phyloP scores from a whole-genome alignment of 306 rosid genomes.

The Cicer bijugum region DNA sequence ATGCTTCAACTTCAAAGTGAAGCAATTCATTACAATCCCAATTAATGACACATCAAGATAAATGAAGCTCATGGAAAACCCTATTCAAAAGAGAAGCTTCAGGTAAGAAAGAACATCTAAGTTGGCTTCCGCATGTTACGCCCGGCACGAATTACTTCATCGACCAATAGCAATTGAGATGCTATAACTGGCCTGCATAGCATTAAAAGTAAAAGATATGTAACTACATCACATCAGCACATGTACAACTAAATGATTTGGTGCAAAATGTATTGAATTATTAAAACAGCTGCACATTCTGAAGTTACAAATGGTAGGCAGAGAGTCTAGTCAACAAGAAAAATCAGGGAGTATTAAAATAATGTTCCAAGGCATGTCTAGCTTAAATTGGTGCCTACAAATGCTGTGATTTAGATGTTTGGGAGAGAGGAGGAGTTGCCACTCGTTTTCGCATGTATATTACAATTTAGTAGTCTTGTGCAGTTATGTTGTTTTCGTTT shows the following conservation, averaged over 20 bases:
- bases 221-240: not conserved
- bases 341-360: not conserved
- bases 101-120: conserved; percentile 42
- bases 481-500: not conserved
- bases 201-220: conserved; percentile 1
- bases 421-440: not conserved
- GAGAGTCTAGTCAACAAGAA: not conserved
- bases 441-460: not conserved
- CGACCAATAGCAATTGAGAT: conserved; percentile 90
- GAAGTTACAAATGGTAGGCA: not conserved
- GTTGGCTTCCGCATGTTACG: conserved; percentile 92
- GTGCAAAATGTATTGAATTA: not conserved
- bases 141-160: conserved; percentile 99
- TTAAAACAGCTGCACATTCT: not conserved
- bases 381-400: not conserved
- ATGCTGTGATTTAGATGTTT: not conserved
- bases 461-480: not conserved
- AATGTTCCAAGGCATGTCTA: not conserved
- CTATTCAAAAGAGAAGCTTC: conserved; percentile 35
- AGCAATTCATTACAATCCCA: conserved; percentile 14
- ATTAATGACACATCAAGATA: conserved; percentile 13
- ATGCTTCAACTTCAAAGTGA: conserved; percentile 18
- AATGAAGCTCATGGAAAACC: conserved; percentile 32
- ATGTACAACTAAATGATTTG: not conserved
- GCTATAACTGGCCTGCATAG: conserved; percentile 89